Conservation (phyloP, 352 stramenopile genomes). For the Phytophthora quininea region DNA sequence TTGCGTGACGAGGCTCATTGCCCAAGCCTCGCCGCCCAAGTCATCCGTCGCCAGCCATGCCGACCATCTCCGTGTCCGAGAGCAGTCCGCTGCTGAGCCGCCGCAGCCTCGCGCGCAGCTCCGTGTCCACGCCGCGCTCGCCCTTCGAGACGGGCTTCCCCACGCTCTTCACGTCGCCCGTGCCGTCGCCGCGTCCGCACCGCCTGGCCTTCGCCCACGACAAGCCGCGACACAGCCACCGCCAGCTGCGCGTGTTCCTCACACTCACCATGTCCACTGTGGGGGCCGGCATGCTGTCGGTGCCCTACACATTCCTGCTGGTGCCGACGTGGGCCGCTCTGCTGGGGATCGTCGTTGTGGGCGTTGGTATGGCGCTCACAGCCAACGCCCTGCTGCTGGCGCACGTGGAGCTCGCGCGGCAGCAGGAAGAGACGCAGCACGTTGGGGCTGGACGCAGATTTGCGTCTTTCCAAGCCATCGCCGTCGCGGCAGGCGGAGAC, state of each 20-base stretch:
- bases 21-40: slow-evolving; percentile 1
- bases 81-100: slow-evolving; percentile 28
- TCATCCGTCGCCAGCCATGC: slow-evolving; percentile 13
- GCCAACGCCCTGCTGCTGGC: slow-evolving; percentile 62
- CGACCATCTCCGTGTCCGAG: slow-evolving; percentile 25
- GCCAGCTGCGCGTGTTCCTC: slow-evolving; percentile 72
- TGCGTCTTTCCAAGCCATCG: slow-evolving; percentile 71
- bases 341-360: slow-evolving; percentile 52
- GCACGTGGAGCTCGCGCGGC: slow-evolving; percentile 56
- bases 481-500: slow-evolving; percentile 54
- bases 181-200: slow-evolving; percentile 59
- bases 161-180: slow-evolving; percentile 62
- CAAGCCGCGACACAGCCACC: slow-evolving; percentile 39
- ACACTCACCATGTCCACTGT: slow-evolving; percentile 83
- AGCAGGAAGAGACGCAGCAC: slow-evolving; percentile 49
- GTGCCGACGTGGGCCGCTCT: slow-evolving; percentile 50
- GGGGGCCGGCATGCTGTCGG: slow-evolving; percentile 68
- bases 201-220: slow-evolving; percentile 56
- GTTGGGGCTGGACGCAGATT: slow-evolving; percentile 59
- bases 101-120: slow-evolving; percentile 18
- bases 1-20: no score
- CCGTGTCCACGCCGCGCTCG: slow-evolving; percentile 47
- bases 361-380: slow-evolving; percentile 58
- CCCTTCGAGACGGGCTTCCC: slow-evolving; percentile 79
- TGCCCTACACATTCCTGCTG: slow-evolving; percentile 77